phyloP scores from a whole-genome alignment of 23 red algal species.

The Gracilaria domingensis region DNA sequence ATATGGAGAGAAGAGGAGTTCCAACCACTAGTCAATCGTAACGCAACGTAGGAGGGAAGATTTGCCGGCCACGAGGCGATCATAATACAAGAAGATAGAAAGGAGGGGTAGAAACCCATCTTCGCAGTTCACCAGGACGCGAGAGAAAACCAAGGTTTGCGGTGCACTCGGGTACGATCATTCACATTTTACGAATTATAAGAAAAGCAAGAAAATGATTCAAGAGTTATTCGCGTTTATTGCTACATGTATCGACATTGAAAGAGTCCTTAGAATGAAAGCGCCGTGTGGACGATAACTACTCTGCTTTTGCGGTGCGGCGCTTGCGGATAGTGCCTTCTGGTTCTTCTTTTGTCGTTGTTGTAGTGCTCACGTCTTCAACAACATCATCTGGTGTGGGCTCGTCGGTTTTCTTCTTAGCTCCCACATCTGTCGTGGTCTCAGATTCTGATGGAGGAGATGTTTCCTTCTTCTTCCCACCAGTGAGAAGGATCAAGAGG shows the following conservation, averaged over 20 bases:
- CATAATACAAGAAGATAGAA: no score
- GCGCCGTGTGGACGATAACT: not conserved
- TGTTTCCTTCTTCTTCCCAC: slow-evolving; percentile 32
- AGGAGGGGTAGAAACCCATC: no score
- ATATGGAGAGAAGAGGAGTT: no score
- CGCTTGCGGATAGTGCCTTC: slow-evolving; percentile 42
- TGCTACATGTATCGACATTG: slow-evolving; percentile 44
- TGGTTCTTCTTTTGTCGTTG: slow-evolving; percentile 19
- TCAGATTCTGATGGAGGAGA: slow-evolving; percentile 13
- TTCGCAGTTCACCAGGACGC: no score
- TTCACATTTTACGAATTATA: not conserved
- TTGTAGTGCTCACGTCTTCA: slow-evolving; percentile 29
- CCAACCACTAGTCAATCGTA: no score
- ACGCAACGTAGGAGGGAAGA: no score
- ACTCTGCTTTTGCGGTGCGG: slow-evolving; percentile 38
- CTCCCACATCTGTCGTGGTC: slow-evolving; percentile 22
- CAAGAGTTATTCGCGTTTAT: slow-evolving; percentile 47
- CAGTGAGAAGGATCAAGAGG: slow-evolving; percentile 44
- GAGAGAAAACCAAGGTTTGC: no score
- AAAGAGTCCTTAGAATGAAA: not conserved
- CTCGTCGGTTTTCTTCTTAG: slow-evolving; percentile 75
- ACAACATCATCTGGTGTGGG: slow-evolving; percentile 57
- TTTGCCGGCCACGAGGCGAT: no score
- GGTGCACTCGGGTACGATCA: no score
- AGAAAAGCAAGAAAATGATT: not conserved